Base-by-base conservation (phyloP, 768 basidiomycete genomes). In the Filobasidium wieringae region DNA sequence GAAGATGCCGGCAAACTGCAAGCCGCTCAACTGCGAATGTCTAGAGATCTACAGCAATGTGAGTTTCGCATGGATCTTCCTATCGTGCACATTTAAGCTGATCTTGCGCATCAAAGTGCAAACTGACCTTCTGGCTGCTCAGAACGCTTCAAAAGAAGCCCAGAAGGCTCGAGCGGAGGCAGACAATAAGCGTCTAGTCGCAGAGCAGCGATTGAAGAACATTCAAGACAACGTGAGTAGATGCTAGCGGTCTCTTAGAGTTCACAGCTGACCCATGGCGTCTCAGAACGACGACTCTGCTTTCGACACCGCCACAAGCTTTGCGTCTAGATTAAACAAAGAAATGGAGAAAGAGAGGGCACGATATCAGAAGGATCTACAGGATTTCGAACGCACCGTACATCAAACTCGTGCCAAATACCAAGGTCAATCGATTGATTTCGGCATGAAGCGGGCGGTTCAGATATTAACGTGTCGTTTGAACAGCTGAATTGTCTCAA, bases 331-430 rank as follows among this genome's bases (percentile, higher is more conserved):
- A 26, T 75, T 88, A n/a, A 77, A 80, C 0, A 85, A 85, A 58
- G 84, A 86, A 67, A 77, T 89, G 66, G 84, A 87, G 61, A 84
- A 86, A 57, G 84, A 86, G 68, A 79, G 85, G 61, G 81, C 85
- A 57, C 83, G 83, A 55, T 83, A 88, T 67, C 81, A 83, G 67
- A 84, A 88, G 65, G 86, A 88, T 61, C 78, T 88, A n/a, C 77
- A 80, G 1, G 85, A 88, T 61, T 80, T 85, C 5, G 86, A 88
- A 71, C 86, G 87, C 68, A 76, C 83, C 11, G 78, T 80, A 31
- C 84, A 87, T 63, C 87, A 88, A 69, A 87, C 86, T 2, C 80
- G 84, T 61, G 86, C 88, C 78, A 88, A 87, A 69, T 88, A 89
- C 65, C 87, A 89, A 79, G 81, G 86, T 84, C 72, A 56, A 71